These are phyloP conservation scores for Candida dubliniensis DNA, from an alignment of 1,139 yeast species.

Conservation along the genomic window DNA sequence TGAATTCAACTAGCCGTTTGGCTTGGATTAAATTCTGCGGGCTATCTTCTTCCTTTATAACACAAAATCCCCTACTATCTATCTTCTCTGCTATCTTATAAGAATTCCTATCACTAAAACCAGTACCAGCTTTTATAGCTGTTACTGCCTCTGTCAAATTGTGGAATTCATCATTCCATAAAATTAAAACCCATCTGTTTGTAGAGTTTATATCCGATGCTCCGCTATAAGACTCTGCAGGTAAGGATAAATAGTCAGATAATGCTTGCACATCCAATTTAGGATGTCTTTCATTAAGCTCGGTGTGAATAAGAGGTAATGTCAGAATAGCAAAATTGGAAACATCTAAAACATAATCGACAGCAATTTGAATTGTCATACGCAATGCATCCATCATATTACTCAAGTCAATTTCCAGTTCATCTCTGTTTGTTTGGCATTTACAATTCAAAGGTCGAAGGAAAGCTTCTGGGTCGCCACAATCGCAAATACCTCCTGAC, in stretches of 20 bases:
- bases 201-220: constrained; percentile 27
- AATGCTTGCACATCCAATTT: constrained; percentile 24
- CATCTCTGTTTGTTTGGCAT: constrained; percentile 20
- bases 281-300: constrained; percentile 21
- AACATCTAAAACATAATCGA: constrained; percentile 53
- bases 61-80: constrained; percentile 32
- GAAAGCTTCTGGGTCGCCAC: constrained; percentile 91
- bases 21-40: constrained; percentile 22
- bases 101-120: constrained; percentile 25
- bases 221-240: constrained; percentile 30
- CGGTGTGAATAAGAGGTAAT: constrained; percentile 36
- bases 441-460: constrained; percentile 53
- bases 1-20: constrained; percentile 39
- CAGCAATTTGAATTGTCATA: constrained; percentile 33
- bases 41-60: constrained; percentile 23
- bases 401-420: constrained; percentile 7
- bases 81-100: constrained; percentile 36
- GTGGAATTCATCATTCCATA: constrained; percentile 79
- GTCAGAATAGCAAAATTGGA: constrained; percentile 36
- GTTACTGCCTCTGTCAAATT: constrained; percentile 49
- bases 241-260: constrained; percentile 32
- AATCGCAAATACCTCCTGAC: constrained; percentile 76
- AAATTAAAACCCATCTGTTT: constrained; percentile 44
- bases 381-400: constrained; percentile 22
- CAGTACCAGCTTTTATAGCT: constrained; percentile 40